Evolutionary conservation across 257 asterid species (phyloP), one percentile per base, ranked within the genome.

Genomic region (Nicotiana tomentosiformis): DNA sequence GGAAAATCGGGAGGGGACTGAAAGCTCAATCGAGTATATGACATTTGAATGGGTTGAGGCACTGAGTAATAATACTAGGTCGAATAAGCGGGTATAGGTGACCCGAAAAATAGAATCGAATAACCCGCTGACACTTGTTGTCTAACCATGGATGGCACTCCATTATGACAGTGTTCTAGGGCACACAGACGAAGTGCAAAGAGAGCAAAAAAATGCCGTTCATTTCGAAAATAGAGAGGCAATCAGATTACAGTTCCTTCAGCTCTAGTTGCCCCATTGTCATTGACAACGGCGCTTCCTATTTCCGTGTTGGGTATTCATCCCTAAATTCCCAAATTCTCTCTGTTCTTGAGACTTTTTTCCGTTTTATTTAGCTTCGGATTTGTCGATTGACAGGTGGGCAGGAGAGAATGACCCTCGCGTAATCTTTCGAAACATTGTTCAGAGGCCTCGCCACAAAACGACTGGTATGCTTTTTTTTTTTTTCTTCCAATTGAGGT

Each of bases 361-460:
- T 37, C 9, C 18, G 23, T 9, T 17, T 23, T 37, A 11, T 18
- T 86, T 43, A 16, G 46, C 10, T 32, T 32, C 56, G 49, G 35
- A 7, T 67, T 23, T 65, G 80, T 60, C 77, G 77, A 83, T 14
- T 81, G 49, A 81, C 88, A 96, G 99, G 51, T 96, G 98, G 98
- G 98, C 98, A 29, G 99, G 98, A 65, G 99, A 94, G 92, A 87
- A 78, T 81, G 97, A 92, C 1, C 99, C 99, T 82, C 94, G 98
- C 77, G 98, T 96, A 87, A 83, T 94, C 82, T 96, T 96, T 86
- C 89, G 99, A 16, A 96, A 94, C 90, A 94, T 96, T 87, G 95
- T 96, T 84, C 99, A 93, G 93, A 89, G 98, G 88, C 99, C 98
- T 68, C 98, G 99, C 81, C 98, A 96, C 86, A 96, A 96, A 90